Conservation (phyloP, 257 asterid species). For the Nicotiana undulata region DNA sequence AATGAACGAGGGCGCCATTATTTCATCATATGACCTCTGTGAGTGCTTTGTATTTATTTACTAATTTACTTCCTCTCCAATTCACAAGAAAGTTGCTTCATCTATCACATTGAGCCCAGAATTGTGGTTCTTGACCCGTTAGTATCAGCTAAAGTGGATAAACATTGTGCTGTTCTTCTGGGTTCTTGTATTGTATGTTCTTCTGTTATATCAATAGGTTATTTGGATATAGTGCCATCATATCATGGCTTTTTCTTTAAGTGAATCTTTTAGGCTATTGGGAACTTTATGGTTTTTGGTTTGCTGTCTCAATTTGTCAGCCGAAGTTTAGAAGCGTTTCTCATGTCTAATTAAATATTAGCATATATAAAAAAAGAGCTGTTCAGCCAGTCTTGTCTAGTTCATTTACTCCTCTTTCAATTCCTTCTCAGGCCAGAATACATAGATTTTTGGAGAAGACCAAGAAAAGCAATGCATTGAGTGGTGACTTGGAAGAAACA, state of each 20-base stretch:
- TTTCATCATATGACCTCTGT: not conserved
- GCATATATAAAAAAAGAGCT: not conserved
- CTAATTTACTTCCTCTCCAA: not conserved
- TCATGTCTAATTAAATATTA: not conserved
- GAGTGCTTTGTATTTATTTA: not conserved
- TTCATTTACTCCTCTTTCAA: conserved; percentile 14
- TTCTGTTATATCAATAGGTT: not conserved
- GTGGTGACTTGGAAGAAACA: conserved; percentile 46
- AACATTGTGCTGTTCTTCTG: not conserved
- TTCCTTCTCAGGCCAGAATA: conserved; percentile 63
- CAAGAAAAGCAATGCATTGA: conserved; percentile 68
- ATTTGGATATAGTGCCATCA: not conserved
- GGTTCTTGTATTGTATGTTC: not conserved
- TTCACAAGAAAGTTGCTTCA: not conserved
- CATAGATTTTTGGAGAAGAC: conserved; percentile 63
- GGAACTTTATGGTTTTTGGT: not conserved
- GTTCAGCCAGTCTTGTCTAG: not conserved
- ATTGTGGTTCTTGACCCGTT: not conserved
- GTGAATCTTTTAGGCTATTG: not conserved
- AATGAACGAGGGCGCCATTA: not conserved
- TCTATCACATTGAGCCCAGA: not conserved
- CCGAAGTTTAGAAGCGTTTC: not conserved
- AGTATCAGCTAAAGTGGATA: not conserved
- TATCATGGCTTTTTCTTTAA: not conserved
- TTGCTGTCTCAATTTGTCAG: not conserved